Evolutionary conservation across 2,329 filamentous ascomycete genomes (phyloP), one percentile per base, ranked within the genome.

Genomic region (Stenocarpella maydis): DNA sequence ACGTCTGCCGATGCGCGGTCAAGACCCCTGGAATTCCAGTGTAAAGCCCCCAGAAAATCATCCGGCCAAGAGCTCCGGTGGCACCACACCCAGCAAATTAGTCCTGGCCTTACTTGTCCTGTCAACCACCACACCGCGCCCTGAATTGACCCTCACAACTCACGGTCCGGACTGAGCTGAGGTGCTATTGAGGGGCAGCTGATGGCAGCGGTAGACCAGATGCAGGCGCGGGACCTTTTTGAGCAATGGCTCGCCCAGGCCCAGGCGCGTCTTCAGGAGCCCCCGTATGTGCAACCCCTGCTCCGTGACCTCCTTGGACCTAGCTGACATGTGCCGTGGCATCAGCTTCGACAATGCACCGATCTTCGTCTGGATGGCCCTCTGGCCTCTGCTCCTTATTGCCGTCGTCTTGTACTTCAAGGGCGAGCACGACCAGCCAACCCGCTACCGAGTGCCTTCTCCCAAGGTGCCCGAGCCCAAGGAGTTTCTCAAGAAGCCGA

Each of bases 391-490:
- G 54, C 54, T 50, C 12, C 58, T 69, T 15, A 19, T 69, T 4
- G 52, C 41, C 0, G 4, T 71, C 34, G 43, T 63, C 7, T 47
- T 66, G 17, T 68, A 55, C 53, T 49, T 70, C 14, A 66, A 26
- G 28, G 47, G 80, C 61, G 77, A 80, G 67, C 76, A 78, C 49
- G 80, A 82, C 66, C 77, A 75, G 72, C 81, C 86, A 10, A 85
- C 88, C 50, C 82, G 82, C 41, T 94, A 92, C 80, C 80, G 79
- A 54, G 86, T 94, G 37, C 84, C 88, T 6, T 75, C 86, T 50
- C 91, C 92, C n/a, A 87, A 88, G 77, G 80, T 87, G 72, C 88
- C 89, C 65, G 82, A 85, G 77, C 84, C 87, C 68, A 83, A 85
- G 60, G 83, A 85, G 73, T 82, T 88, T 41, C 83, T 94, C 43